phyloP scores from a whole-genome alignment of 441 rosid genomes.

The Erodium texanum region DNA sequence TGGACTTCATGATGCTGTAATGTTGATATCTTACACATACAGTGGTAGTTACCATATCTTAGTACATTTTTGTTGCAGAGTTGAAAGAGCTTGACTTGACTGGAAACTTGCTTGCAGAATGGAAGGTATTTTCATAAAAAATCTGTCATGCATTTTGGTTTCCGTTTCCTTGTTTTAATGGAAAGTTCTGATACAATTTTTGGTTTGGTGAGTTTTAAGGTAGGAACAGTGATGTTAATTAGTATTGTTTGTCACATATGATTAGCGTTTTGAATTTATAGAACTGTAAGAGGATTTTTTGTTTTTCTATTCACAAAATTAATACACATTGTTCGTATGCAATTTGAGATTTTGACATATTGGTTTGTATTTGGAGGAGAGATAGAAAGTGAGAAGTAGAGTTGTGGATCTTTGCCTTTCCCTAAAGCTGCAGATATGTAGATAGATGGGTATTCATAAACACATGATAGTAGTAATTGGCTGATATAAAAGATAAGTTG shows the following conservation, averaged over 20 bases:
- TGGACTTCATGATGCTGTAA: background rate
- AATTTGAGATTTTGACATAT: background rate
- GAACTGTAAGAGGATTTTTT: background rate
- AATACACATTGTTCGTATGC: background rate
- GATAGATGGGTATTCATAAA: no score
- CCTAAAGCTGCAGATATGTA: no score
- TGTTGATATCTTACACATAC: background rate
- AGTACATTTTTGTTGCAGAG: constrained; percentile 33
- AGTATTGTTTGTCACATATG: background rate
- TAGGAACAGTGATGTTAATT: background rate
- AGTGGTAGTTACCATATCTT: no score
- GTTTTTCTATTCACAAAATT: background rate
- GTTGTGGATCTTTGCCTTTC: background rate
- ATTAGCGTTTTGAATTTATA: background rate
- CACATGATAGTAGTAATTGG: no score
- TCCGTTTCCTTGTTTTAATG: background rate
- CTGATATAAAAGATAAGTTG: no score
- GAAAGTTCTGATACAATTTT: no score
- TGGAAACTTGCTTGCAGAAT: constrained; percentile 78
- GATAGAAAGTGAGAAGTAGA: background rate
- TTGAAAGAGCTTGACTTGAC: constrained; percentile 76
- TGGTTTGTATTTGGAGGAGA: background rate
- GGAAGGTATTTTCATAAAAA: constrained; percentile 48
- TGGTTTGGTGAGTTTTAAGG: background rate
- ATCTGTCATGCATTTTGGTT: background rate